phyloP scores from a whole-genome alignment of 2,329 filamentous ascomycete genomes.

The Coniochaeta ligniaria region DNA sequence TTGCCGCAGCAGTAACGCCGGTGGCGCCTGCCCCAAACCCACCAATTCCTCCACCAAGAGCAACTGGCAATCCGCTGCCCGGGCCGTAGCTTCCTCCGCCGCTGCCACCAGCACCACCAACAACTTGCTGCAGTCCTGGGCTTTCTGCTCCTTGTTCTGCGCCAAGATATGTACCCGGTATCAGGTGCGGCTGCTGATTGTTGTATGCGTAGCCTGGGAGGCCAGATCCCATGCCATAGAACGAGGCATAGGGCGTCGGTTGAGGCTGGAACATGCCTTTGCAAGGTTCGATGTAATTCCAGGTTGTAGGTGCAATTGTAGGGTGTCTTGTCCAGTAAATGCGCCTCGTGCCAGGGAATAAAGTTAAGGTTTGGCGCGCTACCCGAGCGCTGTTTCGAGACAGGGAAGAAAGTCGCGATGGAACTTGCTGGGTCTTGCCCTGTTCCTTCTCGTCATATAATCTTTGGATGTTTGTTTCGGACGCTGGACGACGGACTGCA shows the following conservation, averaged over 20 bases:
- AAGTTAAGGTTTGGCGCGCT: conserved; percentile 2
- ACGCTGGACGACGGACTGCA: not conserved
- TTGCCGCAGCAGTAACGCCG: not conserved
- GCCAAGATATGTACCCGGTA: not conserved
- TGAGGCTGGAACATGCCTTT: conserved; percentile 49
- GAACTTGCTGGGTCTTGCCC: not conserved
- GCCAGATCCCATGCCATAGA: conserved; percentile 12
- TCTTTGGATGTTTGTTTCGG: not conserved
- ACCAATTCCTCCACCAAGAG: not conserved
- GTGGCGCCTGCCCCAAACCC: not conserved
- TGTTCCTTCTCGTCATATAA: not conserved
- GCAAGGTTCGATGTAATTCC: too few relatives aligned
- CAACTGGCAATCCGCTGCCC: not conserved
- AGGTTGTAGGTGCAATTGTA: not conserved
- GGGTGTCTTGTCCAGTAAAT: too few relatives aligned
- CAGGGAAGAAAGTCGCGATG: not conserved
- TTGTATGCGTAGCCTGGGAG: not conserved
- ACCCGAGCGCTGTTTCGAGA: not conserved
- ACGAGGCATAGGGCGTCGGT: conserved; percentile 38
- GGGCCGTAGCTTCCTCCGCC: not conserved
- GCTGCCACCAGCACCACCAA: not conserved
- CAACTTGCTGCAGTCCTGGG: conserved; percentile 5
- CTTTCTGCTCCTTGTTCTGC: not conserved
- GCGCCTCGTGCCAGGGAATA: not conserved
- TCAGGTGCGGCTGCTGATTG: not conserved